Evolutionary conservation across 2,329 filamentous ascomycete genomes (phyloP).

Genomic region (Venturiaceae sp.): DNA sequence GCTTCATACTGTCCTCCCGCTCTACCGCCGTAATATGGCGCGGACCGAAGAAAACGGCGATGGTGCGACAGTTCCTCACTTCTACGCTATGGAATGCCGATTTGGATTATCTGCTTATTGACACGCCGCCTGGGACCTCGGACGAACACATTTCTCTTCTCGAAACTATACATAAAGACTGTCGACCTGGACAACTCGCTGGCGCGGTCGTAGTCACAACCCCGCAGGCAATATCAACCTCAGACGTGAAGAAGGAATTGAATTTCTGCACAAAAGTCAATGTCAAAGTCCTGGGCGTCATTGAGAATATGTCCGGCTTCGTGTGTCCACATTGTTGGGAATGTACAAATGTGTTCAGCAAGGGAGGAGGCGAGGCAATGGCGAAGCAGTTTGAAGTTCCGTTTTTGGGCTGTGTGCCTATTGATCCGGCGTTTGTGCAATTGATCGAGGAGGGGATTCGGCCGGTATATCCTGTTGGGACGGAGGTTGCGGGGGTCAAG

Average conservation of each 20-base stretch:
- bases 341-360: slow-evolving; percentile 88
- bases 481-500: slow-evolving; percentile 48
- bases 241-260: slow-evolving; percentile 88
- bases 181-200: slow-evolving; percentile 55
- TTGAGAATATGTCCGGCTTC: slow-evolving; percentile 95
- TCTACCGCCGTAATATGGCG: slow-evolving; percentile 95
- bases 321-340: slow-evolving; percentile 70
- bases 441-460: slow-evolving; percentile 66
- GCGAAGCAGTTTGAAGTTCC: slow-evolving; percentile 73
- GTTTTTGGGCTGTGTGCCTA: slow-evolving; percentile 79
- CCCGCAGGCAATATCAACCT: slow-evolving; percentile 85
- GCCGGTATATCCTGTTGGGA: slow-evolving; percentile 62
- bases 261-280: slow-evolving; percentile 86
- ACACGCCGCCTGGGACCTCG: slow-evolving; percentile 91
- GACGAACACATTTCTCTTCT: slow-evolving; percentile 77
- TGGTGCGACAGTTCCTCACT: slow-evolving; percentile 92
- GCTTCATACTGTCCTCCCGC: slow-evolving; percentile 73
- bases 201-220: slow-evolving; percentile 95
- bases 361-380: slow-evolving; percentile 84
- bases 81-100: slow-evolving; percentile 52
- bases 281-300: slow-evolving; percentile 72
- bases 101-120: slow-evolving; percentile 86
- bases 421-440: slow-evolving; percentile 85
- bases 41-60: slow-evolving; percentile 96
- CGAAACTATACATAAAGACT: slow-evolving; percentile 43